phyloP scores from a whole-genome alignment of 148 eudicot species.

The Amaranthus palmeri region DNA sequence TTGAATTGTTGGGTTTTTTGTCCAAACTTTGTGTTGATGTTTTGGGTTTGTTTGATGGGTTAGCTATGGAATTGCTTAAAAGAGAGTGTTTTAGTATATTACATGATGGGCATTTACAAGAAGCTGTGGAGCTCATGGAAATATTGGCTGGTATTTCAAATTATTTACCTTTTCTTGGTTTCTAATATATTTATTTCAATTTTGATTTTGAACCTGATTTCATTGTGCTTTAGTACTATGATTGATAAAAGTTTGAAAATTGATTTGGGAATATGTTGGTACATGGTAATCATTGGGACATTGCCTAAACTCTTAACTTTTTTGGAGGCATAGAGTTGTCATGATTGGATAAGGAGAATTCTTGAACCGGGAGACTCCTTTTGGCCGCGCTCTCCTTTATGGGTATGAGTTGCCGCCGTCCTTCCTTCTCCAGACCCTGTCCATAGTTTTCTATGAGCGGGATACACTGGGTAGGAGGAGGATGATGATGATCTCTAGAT shows the following conservation, averaged over 20 bases:
- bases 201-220: neutral
- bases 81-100: conserved; percentile 34
- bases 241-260: neutral
- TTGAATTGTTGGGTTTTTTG: conserved; percentile 37
- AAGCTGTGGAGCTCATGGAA: conserved; percentile 49
- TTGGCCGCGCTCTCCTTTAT: no score
- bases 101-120: conserved; percentile 35
- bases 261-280: neutral
- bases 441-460: no score
- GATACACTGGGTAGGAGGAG: no score
- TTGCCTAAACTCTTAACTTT: no score
- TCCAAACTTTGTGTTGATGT: conserved; percentile 50
- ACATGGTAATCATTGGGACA: neutral
- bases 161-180: neutral
- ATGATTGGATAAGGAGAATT: no score
- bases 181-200: neutral
- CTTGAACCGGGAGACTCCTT: no score
- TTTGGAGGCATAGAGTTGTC: no score
- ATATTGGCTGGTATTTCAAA: conserved; percentile 42
- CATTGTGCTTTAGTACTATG: neutral
- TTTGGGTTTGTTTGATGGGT: conserved; percentile 45
- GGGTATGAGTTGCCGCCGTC: no score
- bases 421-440: no score
- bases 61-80: conserved; percentile 34
- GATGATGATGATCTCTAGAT: no score